Base-by-base conservation (phyloP, 148 eudicot genomes). In the Limonium bicolor region DNA sequence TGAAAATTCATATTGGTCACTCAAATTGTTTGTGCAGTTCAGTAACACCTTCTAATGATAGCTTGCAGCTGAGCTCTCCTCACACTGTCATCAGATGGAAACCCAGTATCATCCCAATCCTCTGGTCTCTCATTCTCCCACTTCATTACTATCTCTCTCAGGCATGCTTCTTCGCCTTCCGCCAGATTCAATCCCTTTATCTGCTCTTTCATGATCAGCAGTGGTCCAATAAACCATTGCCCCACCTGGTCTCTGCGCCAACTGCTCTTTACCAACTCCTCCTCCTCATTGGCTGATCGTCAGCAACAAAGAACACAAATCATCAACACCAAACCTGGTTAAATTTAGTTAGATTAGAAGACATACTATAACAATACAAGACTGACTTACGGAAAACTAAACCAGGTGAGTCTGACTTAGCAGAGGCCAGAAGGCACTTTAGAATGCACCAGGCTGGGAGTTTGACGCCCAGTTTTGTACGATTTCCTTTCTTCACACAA, bases 41-140 rank as follows among this genome's bases (percentile, higher is more conserved):
- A n/a, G 12, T 1, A 44, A 41, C 29, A 81, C 94, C 96, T 82
- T 68, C 88, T 62, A 54, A 73, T 55, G 21, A 79, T 30, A 35
- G 90, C 76, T 60, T 82, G 94, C 60, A 82, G 43, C 26, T 87
- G 96, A 18, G 96, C 94, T 60, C 82, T 69, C 60, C 80, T 79
- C 17, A 87, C 76, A 26, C 25, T 55, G 50, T 82, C 90, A 47
- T 39, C 48, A 9, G 94, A 73, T 2, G 96, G 82, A 51, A 78
- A 87, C 12, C 68, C 73, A n/a, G 56, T 42, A 34, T 62, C 62
- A 56, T 87, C 76, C 96, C 94, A 87, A 10, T 78, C 82, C 48
- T 73, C 88, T 5, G 88, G 77, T 58, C 52, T 76, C 41, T 82
- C 76, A 32, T 76, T 71, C 15, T 69, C 58, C 58, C 69, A 56